phyloP scores from a whole-genome alignment of 805 yeast species.

The Maudiozyma saulgeensis region DNA sequence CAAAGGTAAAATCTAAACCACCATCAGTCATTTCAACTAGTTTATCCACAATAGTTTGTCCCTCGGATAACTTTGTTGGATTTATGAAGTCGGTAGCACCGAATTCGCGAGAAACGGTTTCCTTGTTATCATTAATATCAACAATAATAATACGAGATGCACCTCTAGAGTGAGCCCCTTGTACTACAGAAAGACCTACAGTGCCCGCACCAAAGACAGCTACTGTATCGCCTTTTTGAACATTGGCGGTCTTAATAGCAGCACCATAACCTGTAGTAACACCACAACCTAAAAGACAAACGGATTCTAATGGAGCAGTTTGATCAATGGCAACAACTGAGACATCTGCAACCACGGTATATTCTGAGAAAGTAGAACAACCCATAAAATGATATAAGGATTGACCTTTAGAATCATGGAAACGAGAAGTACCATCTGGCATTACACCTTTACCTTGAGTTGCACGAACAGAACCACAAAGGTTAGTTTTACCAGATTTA shows the following conservation, averaged over 20 bases:
- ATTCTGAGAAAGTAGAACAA: constrained; percentile 91
- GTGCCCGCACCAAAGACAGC: constrained; percentile 98
- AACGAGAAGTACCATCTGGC: constrained; percentile 97
- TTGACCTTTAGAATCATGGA: constrained; percentile 72
- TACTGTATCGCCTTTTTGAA: constrained; percentile 82
- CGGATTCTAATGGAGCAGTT: constrained; percentile 72
- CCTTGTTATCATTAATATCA: constrained; percentile 78
- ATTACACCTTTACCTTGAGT: constrained; percentile 97
- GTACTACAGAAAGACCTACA: constrained; percentile 92
- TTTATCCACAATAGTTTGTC: constrained; percentile 68
- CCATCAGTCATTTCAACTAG: constrained; percentile 90
- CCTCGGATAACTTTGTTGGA: constrained; percentile 61
- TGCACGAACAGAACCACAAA: constrained; percentile 90
- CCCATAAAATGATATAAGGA: constrained; percentile 92
- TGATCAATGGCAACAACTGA: constrained; percentile 88
- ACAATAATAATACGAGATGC: constrained; percentile 78
- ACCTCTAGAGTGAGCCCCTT: constrained; percentile 80
- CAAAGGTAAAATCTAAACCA: constrained; percentile 92
- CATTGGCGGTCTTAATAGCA: constrained; percentile 82
- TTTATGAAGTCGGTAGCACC: constrained; percentile 95
- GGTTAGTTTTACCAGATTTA: constrained; percentile 87
- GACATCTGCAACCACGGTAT: constrained; percentile 96
- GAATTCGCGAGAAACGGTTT: constrained; percentile 76
- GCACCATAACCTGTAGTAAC: constrained; percentile 98
- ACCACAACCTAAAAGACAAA: constrained; percentile 95